Percentiles rank a stretch among this genome's conserved stretches.
Evolutionary conservation across 2,329 filamentous ascomycete genomes (phyloP).

Genomic region (Fusarium sp.): DNA sequence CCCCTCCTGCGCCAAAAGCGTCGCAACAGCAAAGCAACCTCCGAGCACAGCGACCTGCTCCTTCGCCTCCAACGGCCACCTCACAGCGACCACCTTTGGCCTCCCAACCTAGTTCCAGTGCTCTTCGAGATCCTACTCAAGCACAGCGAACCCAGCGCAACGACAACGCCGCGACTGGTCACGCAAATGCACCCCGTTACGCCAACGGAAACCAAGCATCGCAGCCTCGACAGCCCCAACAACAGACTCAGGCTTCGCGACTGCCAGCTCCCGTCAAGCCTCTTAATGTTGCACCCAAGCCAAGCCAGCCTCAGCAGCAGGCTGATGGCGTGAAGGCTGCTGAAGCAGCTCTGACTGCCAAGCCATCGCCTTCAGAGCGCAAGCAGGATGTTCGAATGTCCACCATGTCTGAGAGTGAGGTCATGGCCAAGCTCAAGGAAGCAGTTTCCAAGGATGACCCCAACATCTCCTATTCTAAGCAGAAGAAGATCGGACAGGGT

Average conservation of each 20-base stretch:
- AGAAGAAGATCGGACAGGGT: slow-evolving; percentile 99
- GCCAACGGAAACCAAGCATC: slow-evolving; percentile 68
- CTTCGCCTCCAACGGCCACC: slow-evolving; percentile 69
- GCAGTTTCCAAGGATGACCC: slow-evolving; percentile 97
- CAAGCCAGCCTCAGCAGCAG: slow-evolving; percentile 62
- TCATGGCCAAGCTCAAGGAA: slow-evolving; percentile 95
- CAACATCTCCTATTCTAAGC: slow-evolving; percentile 96
- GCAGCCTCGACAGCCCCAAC: slow-evolving; percentile 62
- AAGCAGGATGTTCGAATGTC: slow-evolving; percentile 98
- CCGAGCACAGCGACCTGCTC: slow-evolving; percentile 84
- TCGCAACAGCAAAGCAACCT: slow-evolving; percentile 68
- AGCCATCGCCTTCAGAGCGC: slow-evolving; percentile 79
- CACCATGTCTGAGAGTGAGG: slow-evolving; percentile 96
- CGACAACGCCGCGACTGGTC: slow-evolving; percentile 62
- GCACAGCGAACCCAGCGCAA: slow-evolving; percentile 59
- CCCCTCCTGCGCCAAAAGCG: slow-evolving; percentile 82
- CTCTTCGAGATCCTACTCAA: slow-evolving; percentile 61
- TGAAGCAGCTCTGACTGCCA: slow-evolving; percentile 89
- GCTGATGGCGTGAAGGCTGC: slow-evolving; percentile 87
- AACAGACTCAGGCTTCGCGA: slow-evolving; percentile 62
- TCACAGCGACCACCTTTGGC: slow-evolving; percentile 62
- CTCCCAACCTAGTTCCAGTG: slow-evolving; percentile 66
- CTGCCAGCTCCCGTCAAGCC: slow-evolving; percentile 80
- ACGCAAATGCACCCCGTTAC: slow-evolving; percentile 70
- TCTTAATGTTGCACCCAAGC: slow-evolving; percentile 82